These are phyloP conservation scores for Dendrocalamus latiflorus DNA, from an alignment of 202 grass and related monocot genomes.

Conservation along the genomic window DNA sequence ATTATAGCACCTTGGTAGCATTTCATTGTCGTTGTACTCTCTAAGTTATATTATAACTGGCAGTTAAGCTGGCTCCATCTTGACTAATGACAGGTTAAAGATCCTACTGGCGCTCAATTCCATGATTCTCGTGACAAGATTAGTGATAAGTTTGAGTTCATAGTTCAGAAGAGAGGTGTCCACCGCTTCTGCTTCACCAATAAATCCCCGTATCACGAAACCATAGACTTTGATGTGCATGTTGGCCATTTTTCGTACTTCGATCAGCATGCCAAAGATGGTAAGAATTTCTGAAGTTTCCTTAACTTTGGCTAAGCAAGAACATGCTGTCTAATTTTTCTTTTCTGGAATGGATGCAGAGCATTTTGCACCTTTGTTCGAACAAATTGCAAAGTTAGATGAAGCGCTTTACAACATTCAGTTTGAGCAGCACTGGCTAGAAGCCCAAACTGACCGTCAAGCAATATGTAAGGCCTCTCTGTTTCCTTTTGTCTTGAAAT, in stretches of 20 bases:
- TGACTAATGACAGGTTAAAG: constrained; percentile 63
- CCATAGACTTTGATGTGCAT: constrained; percentile 94
- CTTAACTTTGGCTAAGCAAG: neutral
- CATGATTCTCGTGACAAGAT: constrained; percentile 71
- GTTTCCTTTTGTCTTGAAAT: neutral
- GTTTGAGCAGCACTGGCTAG: constrained; percentile 97
- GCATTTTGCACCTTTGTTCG: constrained; percentile 85
- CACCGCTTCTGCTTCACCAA: constrained; percentile 95
- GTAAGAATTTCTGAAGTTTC: constrained; percentile 32
- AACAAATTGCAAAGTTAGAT: constrained; percentile 95
- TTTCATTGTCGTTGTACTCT: neutral
- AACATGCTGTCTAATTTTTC: neutral
- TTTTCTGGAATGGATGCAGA: constrained; percentile 41
- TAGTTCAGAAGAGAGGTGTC: constrained; percentile 71
- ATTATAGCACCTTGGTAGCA: neutral
- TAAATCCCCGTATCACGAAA: constrained; percentile 94
- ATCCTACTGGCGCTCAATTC: constrained; percentile 63
- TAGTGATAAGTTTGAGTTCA: constrained; percentile 84
- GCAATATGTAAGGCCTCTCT: constrained; percentile 52
- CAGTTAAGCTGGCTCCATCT: neutral
- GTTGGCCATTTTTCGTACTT: constrained; percentile 89
- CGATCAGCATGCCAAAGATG: constrained; percentile 87
- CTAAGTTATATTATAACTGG: neutral
- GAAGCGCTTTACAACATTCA: constrained; percentile 97
- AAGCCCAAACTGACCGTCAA: constrained; percentile 95